These are phyloP conservation scores for Debaryomycetaceae sp. DNA, from an alignment of 1,139 yeast species.

Conservation along the genomic window DNA sequence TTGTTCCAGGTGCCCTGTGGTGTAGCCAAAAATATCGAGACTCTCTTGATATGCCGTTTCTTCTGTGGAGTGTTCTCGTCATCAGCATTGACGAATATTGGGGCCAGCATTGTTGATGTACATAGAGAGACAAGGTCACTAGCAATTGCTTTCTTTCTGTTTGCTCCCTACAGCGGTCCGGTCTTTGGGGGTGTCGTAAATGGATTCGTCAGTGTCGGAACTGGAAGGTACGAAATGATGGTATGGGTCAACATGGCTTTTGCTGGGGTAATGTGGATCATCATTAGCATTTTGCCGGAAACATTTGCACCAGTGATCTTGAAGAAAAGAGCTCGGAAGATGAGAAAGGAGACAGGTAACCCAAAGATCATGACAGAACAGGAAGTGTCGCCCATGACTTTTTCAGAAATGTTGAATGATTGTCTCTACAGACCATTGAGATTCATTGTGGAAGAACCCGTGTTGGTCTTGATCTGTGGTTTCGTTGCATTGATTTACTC, in stretches of 20 bases:
- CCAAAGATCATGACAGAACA: constrained; percentile 86
- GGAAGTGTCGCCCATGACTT: constrained; percentile 70
- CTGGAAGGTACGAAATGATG: constrained; percentile 65
- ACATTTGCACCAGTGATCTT: constrained; percentile 88
- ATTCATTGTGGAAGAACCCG: constrained; percentile 77
- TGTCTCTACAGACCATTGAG: constrained; percentile 73
- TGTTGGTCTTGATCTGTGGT: constrained; percentile 73
- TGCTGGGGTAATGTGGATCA: constrained; percentile 78
- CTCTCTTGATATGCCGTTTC: constrained; percentile 75
- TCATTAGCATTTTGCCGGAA: constrained; percentile 67
- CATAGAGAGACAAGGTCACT: constrained; percentile 77
- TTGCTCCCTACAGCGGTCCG: constrained; percentile 92
- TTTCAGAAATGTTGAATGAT: constrained; percentile 61
- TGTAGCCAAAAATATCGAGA: constrained; percentile 76
- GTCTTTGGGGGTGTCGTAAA: constrained; percentile 87
- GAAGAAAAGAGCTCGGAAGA: constrained; percentile 61
- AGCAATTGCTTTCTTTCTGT: constrained; percentile 87
- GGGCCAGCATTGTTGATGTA: constrained; percentile 88
- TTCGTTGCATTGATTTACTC: constrained; percentile 88
- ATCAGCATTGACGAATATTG: constrained; percentile 81
- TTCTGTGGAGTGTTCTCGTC: constrained; percentile 84
- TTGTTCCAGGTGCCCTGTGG: constrained; percentile 90
- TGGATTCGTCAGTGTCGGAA: constrained; percentile 74
- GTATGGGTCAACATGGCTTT: constrained; percentile 93
- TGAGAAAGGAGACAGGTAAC: constrained; percentile 80